Evolutionary conservation across 805 yeast species (phyloP), one percentile per base, ranked within the genome.

Genomic region (Lachancea quebecensis): DNA sequence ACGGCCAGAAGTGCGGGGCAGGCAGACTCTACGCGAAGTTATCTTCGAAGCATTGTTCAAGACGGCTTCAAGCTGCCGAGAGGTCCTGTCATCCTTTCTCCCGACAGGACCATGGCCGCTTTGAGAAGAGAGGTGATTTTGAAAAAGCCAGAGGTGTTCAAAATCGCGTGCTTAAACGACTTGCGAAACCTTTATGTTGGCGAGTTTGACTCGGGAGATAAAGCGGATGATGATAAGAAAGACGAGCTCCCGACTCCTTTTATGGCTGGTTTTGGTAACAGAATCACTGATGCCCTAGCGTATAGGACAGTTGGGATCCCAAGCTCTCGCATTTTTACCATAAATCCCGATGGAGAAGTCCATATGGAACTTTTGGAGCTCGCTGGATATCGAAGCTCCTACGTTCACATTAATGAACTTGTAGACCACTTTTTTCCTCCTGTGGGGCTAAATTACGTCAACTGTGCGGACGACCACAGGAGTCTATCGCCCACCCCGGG

Each of bases 391-490:
- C 85, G 78, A 59, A 82, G 93, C 42, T 81, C 95, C 0, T 93
- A 93, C 62, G 78, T 93, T 41, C 82, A 81, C 51, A 91, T 93
- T 58, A 86, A 93, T 38, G 98, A 93, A 62, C 72, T 93, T 44
- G 97, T 93, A 10, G 99, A 93, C 65, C 98, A 93, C 64, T 90
- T 90, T 64, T 93, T 93, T 74, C 99, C 99, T 8, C 96, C 97
- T 0, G 84, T 79, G 38, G 67, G 42, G 5, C 27, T 34, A 38
- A 38, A 45, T n/a, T 41, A 55, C 41, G 48, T 52, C 32, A 49
- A 49, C 9, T 53, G 56, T 28, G 64, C 62, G 35, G 62, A 61
- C 39, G 68, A 67, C 46, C 57, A 64, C 48, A 56, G 58, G 43
- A 59, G 62, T 43, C 48, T 52, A 30, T 57, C 65, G 2, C 61